Evolutionary conservation across 2,329 filamentous ascomycete genomes (phyloP), one percentile per base, ranked within the genome.

Genomic region (Fusarium miscanthi): DNA sequence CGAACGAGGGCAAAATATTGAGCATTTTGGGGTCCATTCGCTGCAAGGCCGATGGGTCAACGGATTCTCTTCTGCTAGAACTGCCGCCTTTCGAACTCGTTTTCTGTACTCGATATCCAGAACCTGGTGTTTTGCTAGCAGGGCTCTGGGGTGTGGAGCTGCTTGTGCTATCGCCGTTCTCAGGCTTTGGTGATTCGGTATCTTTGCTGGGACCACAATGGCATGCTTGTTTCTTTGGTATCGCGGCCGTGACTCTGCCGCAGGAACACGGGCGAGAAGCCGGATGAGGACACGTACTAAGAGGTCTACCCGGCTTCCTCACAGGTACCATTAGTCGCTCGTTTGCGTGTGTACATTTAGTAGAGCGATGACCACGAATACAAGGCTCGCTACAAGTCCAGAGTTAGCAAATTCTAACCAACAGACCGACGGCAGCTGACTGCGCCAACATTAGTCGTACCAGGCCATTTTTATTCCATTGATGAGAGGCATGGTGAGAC

Each of bases 301-400:
- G 81, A 13, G 91, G 92, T 54, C 92, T 87, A 23, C 92, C 92
- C 21, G 92, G 91, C 77, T 93, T 93, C 70, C 91, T 88, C 21
- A 94, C 92, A 27, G 90, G 89, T 7, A 93, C 85, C 85, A 93
- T 89, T 38, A 93, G 83, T 65, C 91, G 88, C 75, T 93, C 91
- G 71, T 87, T 86, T 67, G 85, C 86, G 78, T 94, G 92, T 52
- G 88, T 90, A 81, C 92, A 94, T 84, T 92, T 93, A 58, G 91
- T 93, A 35, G 92, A 93, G 76, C 92, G 90, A 81, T 94, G 92
- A 63, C 92, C 92, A 77, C 91, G 90, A 75, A 93, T 93, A 80
- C 92, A 93, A 78, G 91, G 91, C 85, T 89, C 89, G 81, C 91
- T 93, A 59, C 31, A 49, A 53, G 54, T 40, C n/a, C 35, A 53